Percentiles rank a stretch among this genome's conserved stretches.
Evolutionary conservation across 75 land plant species (phyloP).

Genomic region (Pinus taeda): DNA sequence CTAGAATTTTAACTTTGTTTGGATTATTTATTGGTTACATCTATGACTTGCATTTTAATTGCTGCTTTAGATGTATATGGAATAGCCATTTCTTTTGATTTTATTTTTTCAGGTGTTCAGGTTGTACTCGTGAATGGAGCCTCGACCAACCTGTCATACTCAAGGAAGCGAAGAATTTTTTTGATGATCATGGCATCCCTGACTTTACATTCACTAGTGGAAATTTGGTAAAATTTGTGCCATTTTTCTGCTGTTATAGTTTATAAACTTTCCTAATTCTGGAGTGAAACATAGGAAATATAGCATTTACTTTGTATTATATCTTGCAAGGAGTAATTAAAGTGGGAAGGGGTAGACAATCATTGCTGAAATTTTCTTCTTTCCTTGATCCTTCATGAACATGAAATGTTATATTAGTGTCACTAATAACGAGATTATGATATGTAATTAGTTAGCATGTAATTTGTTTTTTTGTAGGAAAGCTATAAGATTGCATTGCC

Average conservation of each 20-base stretch:
- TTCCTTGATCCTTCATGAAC: not conserved
- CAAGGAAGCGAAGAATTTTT: slow-evolving; percentile 65
- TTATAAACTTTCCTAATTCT: not conserved
- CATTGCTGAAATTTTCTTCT: not conserved
- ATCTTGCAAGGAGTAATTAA: not conserved
- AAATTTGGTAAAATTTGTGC: slow-evolving; percentile 41
- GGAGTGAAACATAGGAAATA: not conserved
- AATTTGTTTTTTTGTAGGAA: not conserved
- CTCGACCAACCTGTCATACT: slow-evolving; percentile 75
- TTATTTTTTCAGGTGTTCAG: slow-evolving; percentile 72
- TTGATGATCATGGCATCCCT: slow-evolving; percentile 50
- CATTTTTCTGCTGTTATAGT: not conserved
- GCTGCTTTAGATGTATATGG: not conserved
- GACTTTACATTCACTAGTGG: slow-evolving; percentile 70
- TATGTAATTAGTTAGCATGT: not conserved
- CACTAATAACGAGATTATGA: not conserved
- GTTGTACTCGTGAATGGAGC: slow-evolving; percentile 70
- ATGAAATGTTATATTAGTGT: not conserved
- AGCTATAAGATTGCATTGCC: not conserved
- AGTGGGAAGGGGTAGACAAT: not conserved
- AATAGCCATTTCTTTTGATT: slow-evolving; percentile 2
- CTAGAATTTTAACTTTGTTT: not conserved
- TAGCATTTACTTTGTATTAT: not conserved
- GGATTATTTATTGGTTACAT: not conserved
- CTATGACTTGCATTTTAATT: not conserved